Conservation (phyloP, 164 flowering plant genomes). For the Paratinospora sagittata region DNA sequence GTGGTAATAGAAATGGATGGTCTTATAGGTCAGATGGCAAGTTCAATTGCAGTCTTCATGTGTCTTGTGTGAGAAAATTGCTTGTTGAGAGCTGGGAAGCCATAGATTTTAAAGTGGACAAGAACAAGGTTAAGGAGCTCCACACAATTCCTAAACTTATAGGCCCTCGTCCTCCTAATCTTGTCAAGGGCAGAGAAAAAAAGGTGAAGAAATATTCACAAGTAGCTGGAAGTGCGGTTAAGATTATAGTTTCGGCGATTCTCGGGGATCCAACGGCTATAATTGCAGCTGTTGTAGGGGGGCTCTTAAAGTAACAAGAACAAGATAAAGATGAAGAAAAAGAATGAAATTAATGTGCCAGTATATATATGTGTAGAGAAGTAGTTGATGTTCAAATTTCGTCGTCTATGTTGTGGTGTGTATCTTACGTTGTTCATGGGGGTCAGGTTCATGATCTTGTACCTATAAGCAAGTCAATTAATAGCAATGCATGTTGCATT, state of each 20-base stretch:
- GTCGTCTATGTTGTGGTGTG: not conserved
- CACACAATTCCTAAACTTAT: constrained; percentile 43
- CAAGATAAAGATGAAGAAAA: no score
- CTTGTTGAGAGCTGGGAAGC: constrained; percentile 59
- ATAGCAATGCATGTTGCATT: not conserved
- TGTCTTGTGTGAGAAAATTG: constrained; percentile 55
- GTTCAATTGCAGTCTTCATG: constrained; percentile 46
- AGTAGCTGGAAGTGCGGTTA: constrained; percentile 46
- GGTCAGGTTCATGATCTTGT: not conserved
- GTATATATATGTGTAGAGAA: not conserved
- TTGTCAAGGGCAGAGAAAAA: constrained; percentile 16
- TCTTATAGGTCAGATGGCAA: constrained; percentile 42
- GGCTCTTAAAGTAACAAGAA: constrained; percentile 21
- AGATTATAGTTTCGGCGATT: constrained; percentile 38
- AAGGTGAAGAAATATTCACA: constrained; percentile 38
- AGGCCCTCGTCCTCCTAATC: constrained; percentile 23
- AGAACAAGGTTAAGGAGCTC: constrained; percentile 35
- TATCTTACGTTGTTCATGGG: not conserved
- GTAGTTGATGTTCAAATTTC: not conserved
- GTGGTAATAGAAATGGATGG: constrained; percentile 54
- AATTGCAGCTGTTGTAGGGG: constrained; percentile 30
- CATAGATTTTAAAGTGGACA: constrained; percentile 39
- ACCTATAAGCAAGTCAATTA: not conserved
- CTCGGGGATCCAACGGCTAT: constrained; percentile 37
- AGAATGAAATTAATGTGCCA: no score